Conservation (phyloP, 2,329 filamentous ascomycete genomes). For the Geosmithia flava region DNA sequence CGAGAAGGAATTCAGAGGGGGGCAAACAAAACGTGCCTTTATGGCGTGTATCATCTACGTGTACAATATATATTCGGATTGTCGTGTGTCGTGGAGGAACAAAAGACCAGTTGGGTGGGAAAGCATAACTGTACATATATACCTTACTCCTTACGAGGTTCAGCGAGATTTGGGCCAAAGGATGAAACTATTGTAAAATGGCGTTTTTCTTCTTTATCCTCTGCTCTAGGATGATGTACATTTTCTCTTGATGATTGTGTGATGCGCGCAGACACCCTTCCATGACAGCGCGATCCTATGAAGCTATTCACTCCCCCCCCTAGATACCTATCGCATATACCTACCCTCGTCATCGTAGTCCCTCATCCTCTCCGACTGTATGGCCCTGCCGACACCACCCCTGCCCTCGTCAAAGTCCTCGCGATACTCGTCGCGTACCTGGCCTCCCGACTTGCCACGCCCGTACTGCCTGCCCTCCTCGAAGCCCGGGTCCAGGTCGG, state of each 20-base stretch:
- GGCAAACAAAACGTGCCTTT: slow-evolving; percentile 1
- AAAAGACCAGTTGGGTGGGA: too few species aligned
- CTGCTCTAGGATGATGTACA: too few species aligned
- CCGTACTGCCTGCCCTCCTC: slow-evolving; percentile 94
- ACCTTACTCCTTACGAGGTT: too few species aligned
- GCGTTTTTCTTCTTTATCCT: too few species aligned
- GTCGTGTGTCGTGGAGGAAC: too few species aligned
- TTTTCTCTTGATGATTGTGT: too few species aligned
- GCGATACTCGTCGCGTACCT: slow-evolving; percentile 94
- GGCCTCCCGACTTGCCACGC: slow-evolving; percentile 86
- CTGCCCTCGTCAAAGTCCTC: slow-evolving; percentile 94
- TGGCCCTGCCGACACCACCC: slow-evolving; percentile 74
- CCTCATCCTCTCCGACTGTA: slow-evolving; percentile 39
- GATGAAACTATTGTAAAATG: too few species aligned
- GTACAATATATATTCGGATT: slow-evolving; percentile 14
- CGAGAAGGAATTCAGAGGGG: not conserved
- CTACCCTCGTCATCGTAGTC: slow-evolving; percentile 26
- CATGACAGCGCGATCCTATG: not conserved
- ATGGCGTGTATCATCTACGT: slow-evolving; percentile 6
- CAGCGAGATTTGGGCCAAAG: too few species aligned
- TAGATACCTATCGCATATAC: slow-evolving; percentile 5
- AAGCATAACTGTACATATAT: too few species aligned
- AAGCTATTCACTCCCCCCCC: too few species aligned
- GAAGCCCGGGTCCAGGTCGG: slow-evolving; percentile 91
- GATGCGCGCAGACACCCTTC: too few species aligned